phyloP scores from a whole-genome alignment of 2,329 filamentous ascomycete species.

The Chaetoscypha palmicola region DNA sequence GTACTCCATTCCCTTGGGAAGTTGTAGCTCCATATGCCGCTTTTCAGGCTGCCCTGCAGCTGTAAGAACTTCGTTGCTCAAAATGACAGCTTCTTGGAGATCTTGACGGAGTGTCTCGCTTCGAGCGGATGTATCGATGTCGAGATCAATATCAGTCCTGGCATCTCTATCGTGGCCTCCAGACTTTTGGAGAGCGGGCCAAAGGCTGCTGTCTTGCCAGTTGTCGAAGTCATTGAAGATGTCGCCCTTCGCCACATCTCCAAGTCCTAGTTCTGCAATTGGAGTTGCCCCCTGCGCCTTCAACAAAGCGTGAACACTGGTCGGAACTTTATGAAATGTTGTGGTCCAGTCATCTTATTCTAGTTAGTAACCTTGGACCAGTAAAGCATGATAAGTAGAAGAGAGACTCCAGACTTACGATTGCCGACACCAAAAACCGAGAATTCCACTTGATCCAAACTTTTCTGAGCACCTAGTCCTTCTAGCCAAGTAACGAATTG shows the following conservation, averaged over 20 bases:
- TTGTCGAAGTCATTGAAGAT: slow-evolving; percentile 34
- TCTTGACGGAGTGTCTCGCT: background rate
- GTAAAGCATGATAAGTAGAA: background rate
- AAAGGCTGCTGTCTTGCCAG: background rate
- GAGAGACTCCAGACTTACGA: slow-evolving; percentile 9
- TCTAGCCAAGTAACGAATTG: slow-evolving; percentile 64
- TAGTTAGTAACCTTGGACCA: background rate
- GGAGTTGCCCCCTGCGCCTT: slow-evolving; percentile 42
- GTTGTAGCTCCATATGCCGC: slow-evolving; percentile 37
- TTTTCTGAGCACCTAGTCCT: slow-evolving; percentile 37
- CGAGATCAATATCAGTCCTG: background rate
- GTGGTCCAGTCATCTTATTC: slow-evolving; percentile 40
- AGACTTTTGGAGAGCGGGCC: background rate
- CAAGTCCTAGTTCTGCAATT: slow-evolving; percentile 44
- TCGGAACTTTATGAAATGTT: slow-evolving; percentile 63
- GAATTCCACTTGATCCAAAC: slow-evolving; percentile 51
- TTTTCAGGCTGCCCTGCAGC: background rate
- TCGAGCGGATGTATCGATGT: background rate
- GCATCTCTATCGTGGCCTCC: background rate
- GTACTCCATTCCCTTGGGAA: slow-evolving; percentile 61
- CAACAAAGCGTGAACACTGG: slow-evolving; percentile 49
- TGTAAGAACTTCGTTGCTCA: background rate
- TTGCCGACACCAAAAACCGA: slow-evolving; percentile 64
- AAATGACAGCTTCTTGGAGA: background rate
- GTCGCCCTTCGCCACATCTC: slow-evolving; percentile 58